These are phyloP conservation scores for Melanopsichium pennsylvanicum DNA, from an alignment of 1,284 basidiomycete genomes.

Conservation along the genomic window DNA sequence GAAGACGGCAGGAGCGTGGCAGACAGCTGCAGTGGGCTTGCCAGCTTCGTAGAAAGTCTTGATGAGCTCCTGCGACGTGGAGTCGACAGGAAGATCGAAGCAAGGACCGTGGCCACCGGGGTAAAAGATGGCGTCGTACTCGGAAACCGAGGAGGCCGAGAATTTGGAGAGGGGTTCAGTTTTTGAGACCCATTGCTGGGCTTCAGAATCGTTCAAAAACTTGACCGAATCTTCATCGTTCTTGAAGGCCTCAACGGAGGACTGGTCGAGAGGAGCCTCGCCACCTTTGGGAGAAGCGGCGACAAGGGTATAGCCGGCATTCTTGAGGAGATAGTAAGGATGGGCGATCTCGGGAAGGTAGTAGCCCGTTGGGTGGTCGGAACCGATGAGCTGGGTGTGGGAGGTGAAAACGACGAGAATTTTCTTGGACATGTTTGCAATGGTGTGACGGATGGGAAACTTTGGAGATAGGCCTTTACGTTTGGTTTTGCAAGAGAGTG, in stretches of 20 bases:
- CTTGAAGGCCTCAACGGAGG: conserved; percentile 72
- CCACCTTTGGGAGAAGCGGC: conserved; percentile 77
- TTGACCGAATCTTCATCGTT: conserved; percentile 71
- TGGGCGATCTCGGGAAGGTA: conserved; percentile 73
- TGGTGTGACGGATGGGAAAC: not conserved
- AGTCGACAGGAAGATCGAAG: conserved; percentile 55
- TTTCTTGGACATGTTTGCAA: conserved; percentile 37
- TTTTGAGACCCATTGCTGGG: conserved; percentile 70
- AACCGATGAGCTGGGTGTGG: conserved; percentile 72
- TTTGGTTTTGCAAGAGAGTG: not conserved
- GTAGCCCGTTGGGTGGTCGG: conserved; percentile 72
- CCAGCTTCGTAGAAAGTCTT: conserved; percentile 50
- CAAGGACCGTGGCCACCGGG: conserved; percentile 72
- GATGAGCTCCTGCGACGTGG: conserved; percentile 47
- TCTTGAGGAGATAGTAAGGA: conserved; percentile 76
- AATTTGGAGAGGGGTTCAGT: conserved; percentile 75
- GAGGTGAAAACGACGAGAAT: conserved; percentile 81
- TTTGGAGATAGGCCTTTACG: not conserved
- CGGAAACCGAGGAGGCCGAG: conserved; percentile 68
- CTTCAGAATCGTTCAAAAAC: conserved; percentile 74
- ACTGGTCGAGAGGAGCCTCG: conserved; percentile 76
- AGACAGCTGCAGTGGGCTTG: conserved; percentile 53
- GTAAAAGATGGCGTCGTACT: conserved; percentile 80
- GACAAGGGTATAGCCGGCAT: conserved; percentile 72
- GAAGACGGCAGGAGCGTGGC: conserved; percentile 56